Base-by-base conservation (phyloP, 352 stramenopile species). In the Phytophthora kernoviae region DNA sequence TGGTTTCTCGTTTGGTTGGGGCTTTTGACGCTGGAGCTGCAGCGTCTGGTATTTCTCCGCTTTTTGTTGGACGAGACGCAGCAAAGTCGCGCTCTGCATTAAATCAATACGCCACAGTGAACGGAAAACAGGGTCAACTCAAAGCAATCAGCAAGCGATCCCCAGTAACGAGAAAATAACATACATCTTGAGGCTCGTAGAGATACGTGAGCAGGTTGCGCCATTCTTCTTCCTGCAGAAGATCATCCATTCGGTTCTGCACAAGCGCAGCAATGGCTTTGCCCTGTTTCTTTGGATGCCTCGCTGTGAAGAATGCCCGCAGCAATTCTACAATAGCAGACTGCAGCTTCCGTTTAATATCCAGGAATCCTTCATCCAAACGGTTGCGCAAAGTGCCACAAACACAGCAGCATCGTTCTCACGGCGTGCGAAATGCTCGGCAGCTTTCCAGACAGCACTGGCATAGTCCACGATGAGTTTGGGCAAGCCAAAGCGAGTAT, bases 351-450 rank as follows among this genome's bases (percentile, higher is more conserved):
- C 67, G 63, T 58, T 96, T 91, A 53, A 94, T 80, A n/a, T 62
- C 55, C 14, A 90, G 43, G 44, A 93, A 96, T 10, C 81, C 82
- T 65, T 96, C 87, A 46, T 96, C 87, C 18, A 96, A 51, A 30
- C 88, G 80, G 58, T 95, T 95, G 21, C 73, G 70, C 26, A 96
- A 53, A 96, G 64, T 1, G 87, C 74, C 21, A 82, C 65, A 61
- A 96, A 96, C n/a, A 92, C 73, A 5, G 77, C 75, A 17, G 87
- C 84, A 26, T 96, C 86, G 47, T 90, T 90, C 50, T 89, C 81
- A 14, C 73, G 54, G 4, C 33, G 44, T 6, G 73, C 72, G 30
- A 84, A 85, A 51, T 62, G 55, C 39, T 81, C 68, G 4, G 77
- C 84, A 1, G 70, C 77, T 58, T 91, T 91, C 85, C 88, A 91